Percentiles rank a stretch among this genome's conserved stretches.
phyloP scores from a whole-genome alignment of 1,139 yeast genomes.

The Candida dubliniensis region DNA sequence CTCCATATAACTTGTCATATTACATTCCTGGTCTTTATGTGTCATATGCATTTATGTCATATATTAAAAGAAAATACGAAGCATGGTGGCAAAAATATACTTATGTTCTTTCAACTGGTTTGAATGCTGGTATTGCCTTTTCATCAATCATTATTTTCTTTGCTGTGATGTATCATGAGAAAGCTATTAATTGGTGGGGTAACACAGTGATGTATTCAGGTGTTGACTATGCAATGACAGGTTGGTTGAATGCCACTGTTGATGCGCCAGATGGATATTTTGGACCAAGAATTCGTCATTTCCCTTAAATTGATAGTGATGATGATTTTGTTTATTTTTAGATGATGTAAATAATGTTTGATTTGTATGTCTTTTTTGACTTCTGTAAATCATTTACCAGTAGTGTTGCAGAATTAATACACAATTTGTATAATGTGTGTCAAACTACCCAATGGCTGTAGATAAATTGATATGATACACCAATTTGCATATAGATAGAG shows the following conservation, averaged over 20 bases:
- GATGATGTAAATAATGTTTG: neutral
- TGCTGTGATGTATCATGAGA: conserved; percentile 46
- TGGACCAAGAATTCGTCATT: conserved; percentile 43
- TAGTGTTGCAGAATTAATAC: no score
- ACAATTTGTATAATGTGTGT: no score
- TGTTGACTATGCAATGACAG: conserved; percentile 37
- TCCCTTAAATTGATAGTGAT: conserved; percentile 21
- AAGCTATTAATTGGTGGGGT: conserved; percentile 56
- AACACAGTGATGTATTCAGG: conserved; percentile 45
- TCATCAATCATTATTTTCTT: conserved; percentile 52
- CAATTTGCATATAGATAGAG: no score
- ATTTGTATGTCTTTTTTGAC: neutral
- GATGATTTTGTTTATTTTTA: neutral
- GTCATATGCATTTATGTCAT: conserved; percentile 45
- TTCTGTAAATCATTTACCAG: no score
- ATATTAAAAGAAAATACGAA: conserved; percentile 40
- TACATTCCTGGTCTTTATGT: conserved; percentile 42
- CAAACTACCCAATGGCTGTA: no score
- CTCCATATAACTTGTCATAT: conserved; percentile 53
- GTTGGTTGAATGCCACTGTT: conserved; percentile 22
- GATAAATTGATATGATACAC: no score
- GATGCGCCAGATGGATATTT: conserved; percentile 44
- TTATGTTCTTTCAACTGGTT: conserved; percentile 52
- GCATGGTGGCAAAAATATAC: conserved; percentile 61
- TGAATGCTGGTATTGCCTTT: conserved; percentile 55